Percentiles rank a stretch among this genome's conserved stretches.
phyloP scores from a whole-genome alignment of 1,139 yeast genomes.

The Sugiyamaella japonica region DNA sequence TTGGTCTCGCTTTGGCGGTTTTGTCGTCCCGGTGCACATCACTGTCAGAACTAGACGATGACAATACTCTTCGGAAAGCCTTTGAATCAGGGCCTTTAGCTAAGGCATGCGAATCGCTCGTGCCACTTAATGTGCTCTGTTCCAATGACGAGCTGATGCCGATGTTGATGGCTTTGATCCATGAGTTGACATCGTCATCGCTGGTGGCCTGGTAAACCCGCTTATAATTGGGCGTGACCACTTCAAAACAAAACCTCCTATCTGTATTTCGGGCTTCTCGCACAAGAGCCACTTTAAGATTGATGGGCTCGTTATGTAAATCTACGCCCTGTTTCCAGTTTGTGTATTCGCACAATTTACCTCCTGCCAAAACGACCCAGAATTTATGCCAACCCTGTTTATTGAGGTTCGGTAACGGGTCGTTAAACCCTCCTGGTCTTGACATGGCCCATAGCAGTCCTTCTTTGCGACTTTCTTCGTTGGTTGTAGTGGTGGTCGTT shows the following conservation, averaged over 20 bases:
- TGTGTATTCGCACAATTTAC: conserved; percentile 67
- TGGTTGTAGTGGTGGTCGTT: not conserved
- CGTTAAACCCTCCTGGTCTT: conserved; percentile 42
- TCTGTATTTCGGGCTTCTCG: conserved; percentile 51
- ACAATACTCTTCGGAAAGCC: conserved; percentile 8
- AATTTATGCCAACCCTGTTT: conserved; percentile 84
- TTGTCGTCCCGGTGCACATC: not conserved
- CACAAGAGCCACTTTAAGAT: conserved; percentile 68
- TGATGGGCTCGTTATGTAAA: conserved; percentile 68
- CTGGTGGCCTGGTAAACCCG: conserved; percentile 77
- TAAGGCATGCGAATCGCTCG: not conserved
- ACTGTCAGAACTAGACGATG: conserved; percentile 4
- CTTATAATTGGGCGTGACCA: conserved; percentile 69
- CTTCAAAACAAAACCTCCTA: conserved; percentile 66
- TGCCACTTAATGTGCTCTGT: not conserved
- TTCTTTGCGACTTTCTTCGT: conserved; percentile 38
- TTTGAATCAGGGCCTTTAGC: conserved; percentile 1
- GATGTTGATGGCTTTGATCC: conserved; percentile 59
- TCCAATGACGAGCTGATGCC: conserved; percentile 43
- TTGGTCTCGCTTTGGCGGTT: not conserved
- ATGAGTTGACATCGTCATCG: conserved; percentile 64
- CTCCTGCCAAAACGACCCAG: conserved; percentile 75
- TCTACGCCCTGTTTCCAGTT: conserved; percentile 77
- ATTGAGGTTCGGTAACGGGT: conserved; percentile 63
- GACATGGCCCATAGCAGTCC: conserved; percentile 63